A percentile compares a stretch with the other conserved stretches of the same genome.
Evolutionary conservation across 2,329 filamentous ascomycete genomes (phyloP).

Genomic region (Chrysoporthe puriensis): DNA sequence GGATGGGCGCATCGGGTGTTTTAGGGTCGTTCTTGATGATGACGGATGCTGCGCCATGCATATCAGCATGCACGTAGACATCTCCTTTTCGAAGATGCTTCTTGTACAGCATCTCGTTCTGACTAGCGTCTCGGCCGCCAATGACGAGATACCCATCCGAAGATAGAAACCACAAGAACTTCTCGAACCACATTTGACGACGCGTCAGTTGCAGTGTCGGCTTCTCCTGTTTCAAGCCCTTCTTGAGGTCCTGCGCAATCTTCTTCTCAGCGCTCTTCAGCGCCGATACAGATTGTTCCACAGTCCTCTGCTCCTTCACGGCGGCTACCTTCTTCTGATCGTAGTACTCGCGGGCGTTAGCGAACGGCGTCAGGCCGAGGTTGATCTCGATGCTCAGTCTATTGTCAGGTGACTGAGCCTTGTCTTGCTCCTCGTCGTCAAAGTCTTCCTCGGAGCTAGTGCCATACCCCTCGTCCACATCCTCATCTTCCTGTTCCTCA

Average conservation of each 20-base stretch:
- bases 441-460: constrained; percentile 63
- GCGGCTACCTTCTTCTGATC: constrained; percentile 84
- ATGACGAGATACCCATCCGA: constrained; percentile 94
- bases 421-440: constrained; percentile 38
- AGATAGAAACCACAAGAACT: constrained; percentile 93
- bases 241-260: constrained; percentile 82
- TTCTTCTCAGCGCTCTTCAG: constrained; percentile 90
- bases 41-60: constrained; percentile 81
- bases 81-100: constrained; percentile 86
- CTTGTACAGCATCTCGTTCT: constrained; percentile 91
- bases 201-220: constrained; percentile 81
- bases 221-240: constrained; percentile 89
- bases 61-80: constrained; percentile 87
- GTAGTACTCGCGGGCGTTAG: constrained; percentile 90
- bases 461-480: constrained; percentile 58
- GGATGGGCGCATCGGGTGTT: constrained; percentile 81
- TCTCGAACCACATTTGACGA: constrained; percentile 92
- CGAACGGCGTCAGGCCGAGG: constrained; percentile 79
- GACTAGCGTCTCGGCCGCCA: constrained; percentile 83
- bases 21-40: constrained; percentile 86
- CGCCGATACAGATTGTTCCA: constrained; percentile 78
- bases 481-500: constrained; percentile 59
- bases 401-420: constrained; percentile 52
- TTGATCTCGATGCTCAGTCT: constrained; percentile 80
- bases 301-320: constrained; percentile 84